Evolutionary conservation across 2,329 filamentous ascomycete species (phyloP).

Genomic region (Fusarium temperatum): DNA sequence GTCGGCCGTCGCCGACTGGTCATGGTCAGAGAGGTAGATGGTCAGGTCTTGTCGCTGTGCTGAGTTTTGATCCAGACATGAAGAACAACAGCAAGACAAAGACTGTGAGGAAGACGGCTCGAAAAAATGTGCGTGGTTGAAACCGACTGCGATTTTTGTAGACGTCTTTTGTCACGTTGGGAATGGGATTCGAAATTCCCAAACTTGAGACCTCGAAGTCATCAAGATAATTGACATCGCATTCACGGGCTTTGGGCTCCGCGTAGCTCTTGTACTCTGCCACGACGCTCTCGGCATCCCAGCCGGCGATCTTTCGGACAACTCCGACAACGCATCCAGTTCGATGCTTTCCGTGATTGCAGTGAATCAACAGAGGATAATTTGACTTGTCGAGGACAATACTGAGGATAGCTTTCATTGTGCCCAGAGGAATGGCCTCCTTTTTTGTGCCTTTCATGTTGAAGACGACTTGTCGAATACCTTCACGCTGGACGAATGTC

Average conservation of each 20-base stretch:
- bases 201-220: slow-evolving; percentile 57
- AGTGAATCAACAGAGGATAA: slow-evolving; percentile 86
- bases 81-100: slow-evolving; percentile 56
- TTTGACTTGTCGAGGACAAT: slow-evolving; percentile 77
- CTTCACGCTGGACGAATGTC: slow-evolving; percentile 70
- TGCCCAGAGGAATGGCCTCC: slow-evolving; percentile 69
- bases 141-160: slow-evolving; percentile 30
- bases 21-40: slow-evolving; percentile 17
- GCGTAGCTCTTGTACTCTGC: slow-evolving; percentile 78
- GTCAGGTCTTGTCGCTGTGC: slow-evolving; percentile 16
- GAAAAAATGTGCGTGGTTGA: slow-evolving; percentile 51
- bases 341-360: slow-evolving; percentile 93
- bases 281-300: slow-evolving; percentile 69
- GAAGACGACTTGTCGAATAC: slow-evolving; percentile 78
- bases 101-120: slow-evolving; percentile 54
- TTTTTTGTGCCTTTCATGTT: slow-evolving; percentile 92
- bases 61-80: slow-evolving; percentile 49
- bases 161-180: not conserved
- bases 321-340: slow-evolving; percentile 89
- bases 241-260: slow-evolving; percentile 66
- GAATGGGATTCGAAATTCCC: slow-evolving; percentile 8
- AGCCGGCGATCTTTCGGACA: slow-evolving; percentile 77
- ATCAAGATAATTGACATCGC: slow-evolving; percentile 67
- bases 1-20: too few relatives aligned
- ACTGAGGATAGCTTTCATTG: slow-evolving; percentile 76